Base-by-base conservation (phyloP, 176 grass and related monocot species). In the Tuctoria greenei region DNA sequence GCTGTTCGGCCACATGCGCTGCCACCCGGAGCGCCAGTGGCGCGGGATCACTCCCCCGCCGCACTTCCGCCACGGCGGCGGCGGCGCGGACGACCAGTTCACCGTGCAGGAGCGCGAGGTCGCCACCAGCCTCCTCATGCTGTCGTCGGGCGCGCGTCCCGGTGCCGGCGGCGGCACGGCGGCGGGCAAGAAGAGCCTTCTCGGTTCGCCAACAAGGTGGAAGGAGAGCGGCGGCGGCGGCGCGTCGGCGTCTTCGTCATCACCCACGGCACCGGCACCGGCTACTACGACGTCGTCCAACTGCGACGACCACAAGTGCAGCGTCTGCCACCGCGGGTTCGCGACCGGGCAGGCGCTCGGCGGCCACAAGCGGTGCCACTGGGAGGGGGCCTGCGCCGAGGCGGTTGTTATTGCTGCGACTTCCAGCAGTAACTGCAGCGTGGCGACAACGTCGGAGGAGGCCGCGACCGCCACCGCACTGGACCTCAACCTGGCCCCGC, bases 1-100 rank as follows among this genome's bases (percentile, higher is more conserved):
- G 6, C 80, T 95, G 26, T 82, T 86, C 25, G 92, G 92, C 11
- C 92, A 95, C 80, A 92, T 92, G 92, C 67, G 92, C 0, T 87
- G 86, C 76, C 92, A 95, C 74, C 92, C 92, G 16, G 89, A 91
- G 40, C 83, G 89, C 38, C 73, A 59, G 44, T 95, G 86, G 80
- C 92, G 92, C 38, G 92, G 88, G 27, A 80, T 91, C 57, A 83
- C 34, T 21, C 80, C 76, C 10, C 83, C 80, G 41, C 21, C 41
- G 59, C 51, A 34, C 57, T 21, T 75, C 56, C 40, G 39, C 56
- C 37, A 43, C 54, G 39, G 24, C 43, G 39, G 3, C 39, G 17
- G 14, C 24, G 1, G 2, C 17, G 52, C 21, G 55, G 7, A 58
- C 27, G 1, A 44, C 10, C 65, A 61, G 16, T 87, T 87, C 79